Evolutionary conservation across 139 green algal species (phyloP).

Genomic region (Spirogloea muscicola): DNA sequence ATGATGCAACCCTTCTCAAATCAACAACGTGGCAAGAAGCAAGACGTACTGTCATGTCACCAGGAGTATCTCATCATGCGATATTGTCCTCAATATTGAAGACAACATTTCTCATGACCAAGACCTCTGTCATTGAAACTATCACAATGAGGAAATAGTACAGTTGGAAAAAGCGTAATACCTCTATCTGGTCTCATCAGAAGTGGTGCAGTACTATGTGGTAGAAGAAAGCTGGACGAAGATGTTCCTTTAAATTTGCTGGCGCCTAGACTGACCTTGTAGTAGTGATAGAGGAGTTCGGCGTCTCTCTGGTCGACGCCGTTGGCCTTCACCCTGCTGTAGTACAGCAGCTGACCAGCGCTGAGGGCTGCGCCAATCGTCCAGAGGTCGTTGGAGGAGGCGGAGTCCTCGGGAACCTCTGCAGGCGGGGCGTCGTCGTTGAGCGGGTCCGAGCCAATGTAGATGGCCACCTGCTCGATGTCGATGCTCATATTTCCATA

Average conservation of each 20-base stretch:
- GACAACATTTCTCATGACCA: neutral
- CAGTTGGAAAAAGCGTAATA: no score
- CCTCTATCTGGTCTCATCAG: neutral
- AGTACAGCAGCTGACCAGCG: no score
- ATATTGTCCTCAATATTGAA: neutral
- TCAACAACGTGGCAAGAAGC: no score
- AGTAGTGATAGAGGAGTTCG: constrained; percentile 70
- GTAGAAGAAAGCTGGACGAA: constrained; percentile 14
- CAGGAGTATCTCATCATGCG: no score
- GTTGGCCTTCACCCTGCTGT: neutral
- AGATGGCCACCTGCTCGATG: constrained; percentile 64
- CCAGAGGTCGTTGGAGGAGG: no score
- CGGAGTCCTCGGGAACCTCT: neutral
- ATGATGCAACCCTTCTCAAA: no score
- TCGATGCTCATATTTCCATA: constrained; percentile 72
- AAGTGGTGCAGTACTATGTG: neutral
- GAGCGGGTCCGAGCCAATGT: constrained; percentile 54
- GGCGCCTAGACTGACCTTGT: constrained; percentile 17
- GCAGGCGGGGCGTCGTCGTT: neutral
- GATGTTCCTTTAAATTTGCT: no score
- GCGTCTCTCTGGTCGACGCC: constrained; percentile 74
- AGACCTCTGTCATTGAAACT: no score
- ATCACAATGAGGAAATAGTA: no score
- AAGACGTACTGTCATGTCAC: no score
- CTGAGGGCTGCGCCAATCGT: no score